These are phyloP conservation scores for Calonectria hawksworthii DNA, from an alignment of 2,329 filamentous ascomycete genomes.

Conservation along the genomic window DNA sequence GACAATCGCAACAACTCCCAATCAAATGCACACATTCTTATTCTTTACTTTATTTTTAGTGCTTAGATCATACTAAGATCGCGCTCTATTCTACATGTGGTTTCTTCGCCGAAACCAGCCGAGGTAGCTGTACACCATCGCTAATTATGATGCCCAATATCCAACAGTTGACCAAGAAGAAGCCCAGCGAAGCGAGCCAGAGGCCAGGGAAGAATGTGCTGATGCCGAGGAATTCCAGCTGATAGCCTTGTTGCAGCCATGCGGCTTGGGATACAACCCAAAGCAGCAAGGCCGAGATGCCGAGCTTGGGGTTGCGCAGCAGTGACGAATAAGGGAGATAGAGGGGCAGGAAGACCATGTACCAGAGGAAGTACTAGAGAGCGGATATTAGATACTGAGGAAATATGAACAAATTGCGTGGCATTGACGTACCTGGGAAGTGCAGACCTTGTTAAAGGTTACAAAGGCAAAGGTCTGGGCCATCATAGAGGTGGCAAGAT, in stretches of 20 bases:
- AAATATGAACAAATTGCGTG: not conserved
- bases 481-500: slow-evolving; percentile 87
- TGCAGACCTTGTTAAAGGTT: slow-evolving; percentile 98
- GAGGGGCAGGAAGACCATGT: slow-evolving; percentile 92
- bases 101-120: slow-evolving; percentile 31
- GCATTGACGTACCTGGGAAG: slow-evolving; percentile 80
- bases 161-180: slow-evolving; percentile 91
- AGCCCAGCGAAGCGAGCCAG: slow-evolving; percentile 80
- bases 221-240: slow-evolving; percentile 82
- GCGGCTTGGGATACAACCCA: slow-evolving; percentile 84
- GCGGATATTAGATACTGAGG: slow-evolving; percentile 24
- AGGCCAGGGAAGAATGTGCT: slow-evolving; percentile 90
- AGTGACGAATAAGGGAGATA: slow-evolving; percentile 88
- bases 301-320: slow-evolving; percentile 70
- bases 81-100: slow-evolving; percentile 39
- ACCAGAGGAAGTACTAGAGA: slow-evolving; percentile 95
- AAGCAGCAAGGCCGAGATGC: slow-evolving; percentile 73
- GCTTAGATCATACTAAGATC: not conserved
- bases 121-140: slow-evolving; percentile 63
- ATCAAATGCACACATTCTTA: not conserved
- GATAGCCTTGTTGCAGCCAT: slow-evolving; percentile 83
- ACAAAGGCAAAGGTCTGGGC: slow-evolving; percentile 98
- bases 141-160: slow-evolving; percentile 84
- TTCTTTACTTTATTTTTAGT: not conserved
- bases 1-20: not conserved